phyloP scores from a whole-genome alignment of 495 filamentous ascomycete species.

The Penicillium tannophilum region DNA sequence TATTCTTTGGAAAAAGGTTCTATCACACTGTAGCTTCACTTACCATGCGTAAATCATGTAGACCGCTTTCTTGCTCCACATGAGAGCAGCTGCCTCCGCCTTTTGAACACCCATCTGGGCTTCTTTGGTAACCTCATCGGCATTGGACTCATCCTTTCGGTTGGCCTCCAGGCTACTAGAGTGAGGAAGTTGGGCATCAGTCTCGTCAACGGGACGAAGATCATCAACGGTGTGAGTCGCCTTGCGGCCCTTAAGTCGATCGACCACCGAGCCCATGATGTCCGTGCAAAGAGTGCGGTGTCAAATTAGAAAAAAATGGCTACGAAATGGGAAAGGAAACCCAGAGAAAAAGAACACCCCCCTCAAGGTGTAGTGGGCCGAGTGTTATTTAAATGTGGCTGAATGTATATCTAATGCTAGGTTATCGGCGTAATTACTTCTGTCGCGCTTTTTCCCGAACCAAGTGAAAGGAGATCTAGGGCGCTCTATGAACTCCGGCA shows the following conservation, averaged over 20 bases:
- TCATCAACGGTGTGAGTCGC: neutral
- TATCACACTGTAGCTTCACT: constrained; percentile 1
- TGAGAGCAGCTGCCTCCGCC: constrained; percentile 28
- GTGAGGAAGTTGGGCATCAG: neutral
- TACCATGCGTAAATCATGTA: constrained; percentile 27
- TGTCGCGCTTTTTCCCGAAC: too few relatives aligned
- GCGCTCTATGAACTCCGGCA: neutral
- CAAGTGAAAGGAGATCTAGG: neutral
- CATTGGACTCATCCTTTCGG: neutral
- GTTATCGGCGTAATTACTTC: too few relatives aligned
- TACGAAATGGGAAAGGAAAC: neutral
- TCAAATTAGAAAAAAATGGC: neutral
- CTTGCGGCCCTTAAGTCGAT: neutral
- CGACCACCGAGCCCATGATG: constrained; percentile 4
- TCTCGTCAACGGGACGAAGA: constrained; percentile 1
- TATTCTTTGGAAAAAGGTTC: neutral
- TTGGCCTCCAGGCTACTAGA: neutral
- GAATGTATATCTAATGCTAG: too few relatives aligned
- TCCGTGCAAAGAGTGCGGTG: constrained; percentile 15
- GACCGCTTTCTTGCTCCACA: constrained; percentile 27
- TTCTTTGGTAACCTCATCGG: neutral
- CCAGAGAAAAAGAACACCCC: too few relatives aligned
- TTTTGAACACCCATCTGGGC: constrained; percentile 30
- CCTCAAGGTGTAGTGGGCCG: neutral
- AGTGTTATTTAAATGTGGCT: neutral